Percentiles rank a stretch among this genome's conserved stretches.
These are phyloP conservation scores for Bruguiera gymnorhiza DNA, from an alignment of 345 rosid species.

Conservation along the genomic window DNA sequence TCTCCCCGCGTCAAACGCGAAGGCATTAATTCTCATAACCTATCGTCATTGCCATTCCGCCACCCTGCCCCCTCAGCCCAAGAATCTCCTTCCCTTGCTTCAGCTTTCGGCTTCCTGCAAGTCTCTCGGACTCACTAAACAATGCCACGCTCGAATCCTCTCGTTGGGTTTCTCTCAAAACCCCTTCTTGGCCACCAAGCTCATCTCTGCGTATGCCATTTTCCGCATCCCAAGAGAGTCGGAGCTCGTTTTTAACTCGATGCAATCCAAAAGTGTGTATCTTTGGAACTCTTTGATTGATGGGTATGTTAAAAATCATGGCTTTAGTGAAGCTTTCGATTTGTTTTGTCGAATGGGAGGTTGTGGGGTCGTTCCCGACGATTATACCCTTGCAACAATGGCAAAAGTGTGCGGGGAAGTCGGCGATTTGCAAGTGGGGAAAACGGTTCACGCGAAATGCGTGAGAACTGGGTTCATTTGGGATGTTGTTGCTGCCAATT, in stretches of 20 bases:
- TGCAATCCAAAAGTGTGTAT: slow-evolving; percentile 27
- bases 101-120: slow-evolving; percentile 30
- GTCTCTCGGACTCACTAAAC: slow-evolving; percentile 36
- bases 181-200: slow-evolving; percentile 51
- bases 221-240: slow-evolving; percentile 29
- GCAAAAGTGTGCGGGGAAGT: slow-evolving; percentile 42
- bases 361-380: slow-evolving; percentile 40
- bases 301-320: slow-evolving; percentile 46
- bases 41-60: slow-evolving; percentile 25
- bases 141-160: slow-evolving; percentile 47
- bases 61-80: slow-evolving; percentile 15
- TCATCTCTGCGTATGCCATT: slow-evolving; percentile 52
- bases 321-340: slow-evolving; percentile 31
- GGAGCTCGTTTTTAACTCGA: slow-evolving; percentile 41
- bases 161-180: slow-evolving; percentile 31
- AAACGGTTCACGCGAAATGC: slow-evolving; percentile 41
- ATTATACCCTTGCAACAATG: slow-evolving; percentile 45
- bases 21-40: not conserved
- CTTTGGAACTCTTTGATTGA: slow-evolving; percentile 56
- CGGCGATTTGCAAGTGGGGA: slow-evolving; percentile 41
- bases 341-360: slow-evolving; percentile 40
- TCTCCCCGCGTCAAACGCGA: slow-evolving; percentile 3
- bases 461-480: slow-evolving; percentile 36
- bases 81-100: slow-evolving; percentile 37
- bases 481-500: slow-evolving; percentile 48